Evolutionary conservation across 2,329 filamentous ascomycete species (phyloP).

Genomic region (Akanthomyces muscarius): DNA sequence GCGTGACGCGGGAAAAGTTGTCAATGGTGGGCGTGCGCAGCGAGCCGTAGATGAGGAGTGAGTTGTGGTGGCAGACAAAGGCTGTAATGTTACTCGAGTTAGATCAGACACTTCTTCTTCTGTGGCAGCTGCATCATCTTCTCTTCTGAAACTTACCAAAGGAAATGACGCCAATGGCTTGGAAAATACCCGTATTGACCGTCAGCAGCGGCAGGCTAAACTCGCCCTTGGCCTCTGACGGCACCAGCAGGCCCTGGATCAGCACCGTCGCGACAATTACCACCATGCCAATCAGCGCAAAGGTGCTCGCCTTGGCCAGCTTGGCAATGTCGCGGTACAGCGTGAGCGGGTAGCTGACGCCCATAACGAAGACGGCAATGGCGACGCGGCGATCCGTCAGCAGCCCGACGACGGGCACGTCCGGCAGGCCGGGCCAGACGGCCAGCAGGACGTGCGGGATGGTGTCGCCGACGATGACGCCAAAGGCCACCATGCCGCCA

Average conservation of each 20-base stretch:
- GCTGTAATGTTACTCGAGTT: constrained; percentile 33
- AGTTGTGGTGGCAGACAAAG: constrained; percentile 84
- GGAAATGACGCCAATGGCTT: constrained; percentile 95
- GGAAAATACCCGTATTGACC: constrained; percentile 86
- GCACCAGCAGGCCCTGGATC: constrained; percentile 73
- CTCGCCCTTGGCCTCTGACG: constrained; percentile 65
- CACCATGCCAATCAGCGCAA: constrained; percentile 89
- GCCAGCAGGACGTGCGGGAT: constrained; percentile 87
- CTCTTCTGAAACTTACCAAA: constrained; percentile 61
- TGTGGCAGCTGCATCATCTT: neutral
- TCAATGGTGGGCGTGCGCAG: constrained; percentile 91
- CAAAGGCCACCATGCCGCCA: constrained; percentile 97
- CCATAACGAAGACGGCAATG: constrained; percentile 83
- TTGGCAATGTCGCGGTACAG: constrained; percentile 96
- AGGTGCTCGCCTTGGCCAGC: constrained; percentile 92
- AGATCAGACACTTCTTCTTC: neutral
- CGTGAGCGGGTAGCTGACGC: constrained; percentile 84
- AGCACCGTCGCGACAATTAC: constrained; percentile 86
- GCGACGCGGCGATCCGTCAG: constrained; percentile 76
- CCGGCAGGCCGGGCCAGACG: constrained; percentile 70
- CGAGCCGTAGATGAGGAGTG: constrained; percentile 93
- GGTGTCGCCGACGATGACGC: constrained; percentile 93
- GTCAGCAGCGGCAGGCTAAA: constrained; percentile 67
- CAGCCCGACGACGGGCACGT: constrained; percentile 74
- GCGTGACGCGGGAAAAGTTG: constrained; percentile 88